Evolutionary conservation across 2,329 filamentous ascomycete species (phyloP), one percentile per base, ranked within the genome.

Genomic region (Purpureocillium lavendulum): DNA sequence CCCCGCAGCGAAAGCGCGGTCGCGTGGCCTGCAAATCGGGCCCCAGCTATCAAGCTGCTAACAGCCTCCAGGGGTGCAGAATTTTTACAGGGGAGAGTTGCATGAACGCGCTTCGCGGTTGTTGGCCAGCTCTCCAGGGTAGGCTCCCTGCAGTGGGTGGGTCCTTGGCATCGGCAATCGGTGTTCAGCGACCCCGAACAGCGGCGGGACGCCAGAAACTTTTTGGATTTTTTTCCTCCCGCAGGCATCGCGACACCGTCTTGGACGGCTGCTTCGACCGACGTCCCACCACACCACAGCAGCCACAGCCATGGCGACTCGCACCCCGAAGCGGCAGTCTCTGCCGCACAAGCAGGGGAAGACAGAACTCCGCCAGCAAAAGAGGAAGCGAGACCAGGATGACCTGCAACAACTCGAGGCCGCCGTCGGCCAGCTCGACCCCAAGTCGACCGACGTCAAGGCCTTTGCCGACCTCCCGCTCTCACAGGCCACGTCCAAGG

Each of bases 381-480:
- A 65, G 45, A 48, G 61, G 17, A 64, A 65, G 53, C 51, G 59
- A 31, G 59, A 61, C 8, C 53, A 61, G 41, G 59, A 64, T 26
- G 54, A 59, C 36, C 41, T 64, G 24, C 51, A 58, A 28, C 50
- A 55, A 33, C 51, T 65, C 13, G 50, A 62, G 38, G 46, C 54
- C 31, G 50, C 57, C 32, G 56, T 65, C 8, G 44, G 44, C 5
- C 54, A 59, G n/a, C 42, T 65, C 40, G 82, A 87, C 45, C 62
- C 69, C 37, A 82, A 82, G 47, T 64, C 69, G 8, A 57, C 69
- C 47, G 64, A 75, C 13, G 69, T 74, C 51, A 81, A 79, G 47
- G 75, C 75, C 47, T 98, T 98, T 60, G 71, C 80, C 51, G 80
- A 95, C 42, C 74, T 98, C 1, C 92, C 92, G 13, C 74, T 98